Percentiles rank a stretch among this genome's conserved stretches.
These are phyloP conservation scores for Crithidia thermophila DNA, from an alignment of 208 protist genomes.

Conservation along the genomic window DNA sequence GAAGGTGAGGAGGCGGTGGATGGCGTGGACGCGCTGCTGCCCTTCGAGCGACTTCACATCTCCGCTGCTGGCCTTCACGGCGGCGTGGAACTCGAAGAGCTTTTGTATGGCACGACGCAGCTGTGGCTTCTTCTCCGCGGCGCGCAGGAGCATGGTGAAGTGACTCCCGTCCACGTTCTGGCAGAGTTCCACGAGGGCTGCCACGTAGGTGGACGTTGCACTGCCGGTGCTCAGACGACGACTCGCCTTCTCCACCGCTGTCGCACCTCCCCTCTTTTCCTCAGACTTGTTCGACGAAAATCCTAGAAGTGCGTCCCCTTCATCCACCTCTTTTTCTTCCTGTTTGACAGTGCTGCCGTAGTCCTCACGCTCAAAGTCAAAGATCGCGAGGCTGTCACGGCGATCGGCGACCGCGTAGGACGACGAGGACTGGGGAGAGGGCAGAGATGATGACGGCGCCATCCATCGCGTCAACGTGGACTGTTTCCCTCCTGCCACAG, in stretches of 20 bases:
- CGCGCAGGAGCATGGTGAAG: conserved; percentile 51
- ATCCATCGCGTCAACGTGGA: conserved; percentile 7
- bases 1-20: conserved; percentile 73
- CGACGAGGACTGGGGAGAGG: too few species aligned
- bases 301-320: conserved; percentile 32
- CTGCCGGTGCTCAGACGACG: too few species aligned
- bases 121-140: conserved; percentile 59
- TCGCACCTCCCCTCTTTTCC: too few species aligned
- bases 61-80: conserved; percentile 33
- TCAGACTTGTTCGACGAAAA: background rate
- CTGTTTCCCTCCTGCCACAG: background rate
- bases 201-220: conserved; percentile 40
- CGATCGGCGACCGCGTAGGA: too few species aligned
- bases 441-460: background rate
- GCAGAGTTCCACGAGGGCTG: conserved; percentile 59
- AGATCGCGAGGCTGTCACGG: conserved; percentile 36
- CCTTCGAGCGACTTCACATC: conserved; percentile 53
- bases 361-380: conserved; percentile 58
- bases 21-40: conserved; percentile 57
- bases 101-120: conserved; percentile 47
- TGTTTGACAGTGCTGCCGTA: background rate
- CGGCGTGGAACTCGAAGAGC: conserved; percentile 34
- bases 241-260: too few species aligned
- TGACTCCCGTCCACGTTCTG: conserved; percentile 32
- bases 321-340: background rate